These are phyloP conservation scores for Suhomyces xylopsoci DNA, from an alignment of 805 yeast species.

Conservation along the genomic window DNA sequence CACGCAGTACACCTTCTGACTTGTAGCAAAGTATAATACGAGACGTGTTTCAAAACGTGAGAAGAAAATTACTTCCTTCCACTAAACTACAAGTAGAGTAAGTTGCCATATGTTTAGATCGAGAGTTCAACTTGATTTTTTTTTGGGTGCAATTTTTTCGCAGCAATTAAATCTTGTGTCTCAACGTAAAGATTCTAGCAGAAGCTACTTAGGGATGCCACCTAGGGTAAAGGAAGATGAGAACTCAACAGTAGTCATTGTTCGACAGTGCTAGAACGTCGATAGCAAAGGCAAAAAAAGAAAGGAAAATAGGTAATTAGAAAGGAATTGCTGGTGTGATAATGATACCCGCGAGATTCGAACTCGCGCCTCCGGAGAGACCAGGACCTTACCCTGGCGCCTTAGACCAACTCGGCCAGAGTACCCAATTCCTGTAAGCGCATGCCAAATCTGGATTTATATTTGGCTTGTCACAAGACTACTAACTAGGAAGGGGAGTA, in stretches of 20 bases:
- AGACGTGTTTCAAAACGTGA: no score
- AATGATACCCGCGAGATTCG: slow-evolving; percentile 21
- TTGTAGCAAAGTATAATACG: no score
- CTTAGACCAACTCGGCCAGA: slow-evolving; percentile 22
- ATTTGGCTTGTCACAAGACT: background rate
- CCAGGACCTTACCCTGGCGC: slow-evolving; percentile 23
- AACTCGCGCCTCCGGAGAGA: slow-evolving; percentile 21
- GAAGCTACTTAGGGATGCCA: no score
- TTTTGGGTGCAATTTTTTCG: background rate
- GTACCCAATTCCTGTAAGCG: slow-evolving; percentile 16
- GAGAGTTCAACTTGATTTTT: no score
- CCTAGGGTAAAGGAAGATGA: no score
- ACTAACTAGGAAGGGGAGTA: no score
- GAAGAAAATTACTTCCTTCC: background rate
- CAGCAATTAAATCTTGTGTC: background rate
- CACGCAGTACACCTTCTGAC: no score
- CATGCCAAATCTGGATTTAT: background rate
- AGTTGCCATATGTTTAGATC: background rate
- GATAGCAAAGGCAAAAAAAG: slow-evolving; percentile 3
- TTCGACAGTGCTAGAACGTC: background rate
- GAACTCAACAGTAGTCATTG: background rate
- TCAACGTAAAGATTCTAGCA: background rate
- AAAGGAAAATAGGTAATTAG: slow-evolving; percentile 12
- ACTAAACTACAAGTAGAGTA: background rate
- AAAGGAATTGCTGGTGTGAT: slow-evolving; percentile 16